These are phyloP conservation scores for Quercus bicolor DNA, from an alignment of 306 rosid genomes.

Conservation along the genomic window DNA sequence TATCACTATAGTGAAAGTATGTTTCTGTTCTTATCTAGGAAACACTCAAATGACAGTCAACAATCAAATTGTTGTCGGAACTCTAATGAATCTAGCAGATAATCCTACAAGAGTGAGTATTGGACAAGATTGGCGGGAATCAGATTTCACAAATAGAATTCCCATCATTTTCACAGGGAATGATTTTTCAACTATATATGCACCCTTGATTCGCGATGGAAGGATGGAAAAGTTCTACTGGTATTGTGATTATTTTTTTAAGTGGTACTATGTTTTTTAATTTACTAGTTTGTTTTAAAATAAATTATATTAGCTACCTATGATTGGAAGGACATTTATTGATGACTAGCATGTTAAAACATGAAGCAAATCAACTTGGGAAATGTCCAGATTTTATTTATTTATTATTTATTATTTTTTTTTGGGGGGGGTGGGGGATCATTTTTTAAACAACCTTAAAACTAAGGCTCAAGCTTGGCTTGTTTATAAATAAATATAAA, in stretches of 20 bases:
- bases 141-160: conserved; percentile 73
- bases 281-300: conserved; percentile 5
- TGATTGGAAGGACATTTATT: not conserved
- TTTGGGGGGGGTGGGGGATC: no score
- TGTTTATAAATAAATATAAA: no score
- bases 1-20: not conserved
- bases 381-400: no score
- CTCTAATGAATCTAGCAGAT: conserved; percentile 91
- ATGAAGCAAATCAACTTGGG: not conserved
- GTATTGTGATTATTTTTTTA: conserved; percentile 35
- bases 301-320: not conserved
- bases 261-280: conserved; percentile 4
- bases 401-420: no score
- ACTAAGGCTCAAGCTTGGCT: no score
- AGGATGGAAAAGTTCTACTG: conserved; percentile 99
- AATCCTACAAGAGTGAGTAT: conserved; percentile 89
- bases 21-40: conserved; percentile 42
- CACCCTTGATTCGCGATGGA: conserved; percentile 96
- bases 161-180: conserved; percentile 96
- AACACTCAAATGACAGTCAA: conserved; percentile 96
- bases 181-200: conserved; percentile 90
- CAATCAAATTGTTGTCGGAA: conserved; percentile 96
- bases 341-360: not conserved
- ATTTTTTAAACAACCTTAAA: no score
- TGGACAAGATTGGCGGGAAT: conserved; percentile 90